Base-by-base conservation (phyloP, 257 asterid genomes). In the Solanum ossicruentum region DNA sequence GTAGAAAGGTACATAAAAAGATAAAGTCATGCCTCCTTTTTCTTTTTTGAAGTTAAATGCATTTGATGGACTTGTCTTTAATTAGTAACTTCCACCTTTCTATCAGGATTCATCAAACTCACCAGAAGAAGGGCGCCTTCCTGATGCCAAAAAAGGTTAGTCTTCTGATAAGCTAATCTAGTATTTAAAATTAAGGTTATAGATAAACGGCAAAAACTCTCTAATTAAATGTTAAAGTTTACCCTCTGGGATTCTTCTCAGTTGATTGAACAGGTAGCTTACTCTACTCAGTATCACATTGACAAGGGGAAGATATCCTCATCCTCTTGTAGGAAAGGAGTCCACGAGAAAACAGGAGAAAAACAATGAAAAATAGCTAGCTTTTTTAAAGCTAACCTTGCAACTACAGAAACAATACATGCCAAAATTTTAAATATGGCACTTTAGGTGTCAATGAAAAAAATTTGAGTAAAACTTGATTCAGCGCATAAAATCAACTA, bases 61-160 rank as follows among this genome's bases (percentile, higher is more conserved):
- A 51, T 73, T n/a, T 86, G 71, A 12, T 82, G 60, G 16, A 54
- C 7, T 36, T 8, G 58, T 7, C 20, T 47, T 63, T 80, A 47
- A 36, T 5, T 16, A 28, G 49, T 52, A 66, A 83, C 77, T 32
- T 63, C 71, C 39, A 26, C 28, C 54, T 79, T 80, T 86, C 84
- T 61, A 75, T 82, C 83, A 93, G 98, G 98, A 95, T 84, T 91
- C 94, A 18, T 49, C 80, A 71, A 88, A 51, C 51, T 91, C 92
- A 49, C 95, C 97, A 1, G 93, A 95, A 84, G 98, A 93, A 89
- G 98, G 98, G 18, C 97, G 98, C 86, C 97, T 95, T 87, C 98
- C 98, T 12, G 88, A 91, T 87, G 97, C 98, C 26, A 91, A 72
- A 60, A 61, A 92, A 95, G 98, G 98, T 95, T 78, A 84, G 91